These are phyloP conservation scores for Fusarium odoratissimum DNA, from an alignment of 2,329 filamentous ascomycete species.

Conservation along the genomic window DNA sequence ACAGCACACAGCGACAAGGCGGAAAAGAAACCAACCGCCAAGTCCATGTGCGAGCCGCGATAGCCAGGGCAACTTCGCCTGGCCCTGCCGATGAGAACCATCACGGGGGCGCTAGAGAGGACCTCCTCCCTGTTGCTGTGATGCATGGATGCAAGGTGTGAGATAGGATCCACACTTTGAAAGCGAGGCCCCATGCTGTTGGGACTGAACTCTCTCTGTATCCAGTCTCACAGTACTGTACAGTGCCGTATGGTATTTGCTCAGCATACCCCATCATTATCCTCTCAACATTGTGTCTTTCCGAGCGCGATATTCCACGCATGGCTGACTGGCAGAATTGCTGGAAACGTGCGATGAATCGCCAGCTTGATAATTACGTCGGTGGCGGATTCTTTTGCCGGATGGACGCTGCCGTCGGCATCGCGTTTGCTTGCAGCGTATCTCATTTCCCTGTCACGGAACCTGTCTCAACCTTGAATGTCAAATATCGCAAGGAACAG, in stretches of 20 bases:
- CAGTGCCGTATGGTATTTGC: constrained; percentile 10
- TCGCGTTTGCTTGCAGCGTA: constrained; percentile 15
- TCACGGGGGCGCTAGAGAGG: constrained; percentile 31
- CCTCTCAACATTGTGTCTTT: constrained; percentile 23
- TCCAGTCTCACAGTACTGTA: background rate
- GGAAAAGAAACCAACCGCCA: constrained; percentile 32
- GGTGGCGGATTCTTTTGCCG: constrained; percentile 43
- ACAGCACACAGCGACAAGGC: constrained; percentile 11
- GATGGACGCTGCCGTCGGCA: constrained; percentile 44
- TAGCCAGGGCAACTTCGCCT: constrained; percentile 36
- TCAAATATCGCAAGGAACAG: constrained; percentile 2
- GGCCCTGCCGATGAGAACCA: constrained; percentile 39
- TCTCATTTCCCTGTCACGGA: constrained; percentile 19
- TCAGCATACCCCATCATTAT: constrained; percentile 3
- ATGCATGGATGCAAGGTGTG: constrained; percentile 27
- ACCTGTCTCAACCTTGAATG: constrained; percentile 8
- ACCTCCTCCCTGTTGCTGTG: constrained; percentile 25
- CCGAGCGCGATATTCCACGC: constrained; percentile 34
- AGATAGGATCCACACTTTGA: constrained; percentile 35
- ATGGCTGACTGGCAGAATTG: constrained; percentile 15
- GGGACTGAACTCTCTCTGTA: constrained; percentile 24
- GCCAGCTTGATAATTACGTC: constrained; percentile 39
- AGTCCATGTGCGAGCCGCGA: constrained; percentile 44
- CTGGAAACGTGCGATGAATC: constrained; percentile 36
- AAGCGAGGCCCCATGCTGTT: constrained; percentile 41